These are phyloP conservation scores for Colletotrichum sp. DNA, from an alignment of 2,329 filamentous ascomycete genomes.

Conservation along the genomic window DNA sequence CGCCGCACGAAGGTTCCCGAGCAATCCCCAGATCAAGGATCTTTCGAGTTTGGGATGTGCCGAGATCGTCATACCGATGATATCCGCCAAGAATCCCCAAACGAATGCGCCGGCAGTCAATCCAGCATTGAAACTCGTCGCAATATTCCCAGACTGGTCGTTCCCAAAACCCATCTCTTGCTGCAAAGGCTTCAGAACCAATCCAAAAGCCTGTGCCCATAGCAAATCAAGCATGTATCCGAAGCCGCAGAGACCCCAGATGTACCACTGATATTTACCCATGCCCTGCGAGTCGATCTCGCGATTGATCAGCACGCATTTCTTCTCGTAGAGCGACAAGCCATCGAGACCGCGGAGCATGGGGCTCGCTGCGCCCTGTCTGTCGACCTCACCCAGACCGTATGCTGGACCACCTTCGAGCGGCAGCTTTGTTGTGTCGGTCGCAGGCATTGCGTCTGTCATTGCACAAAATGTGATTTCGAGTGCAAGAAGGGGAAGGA, in stretches of 20 bases:
- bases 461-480: not conserved
- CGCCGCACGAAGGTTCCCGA: not conserved
- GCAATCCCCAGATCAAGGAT: not conserved
- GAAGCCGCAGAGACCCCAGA: constrained; percentile 58
- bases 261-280: constrained; percentile 58
- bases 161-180: constrained; percentile 60
- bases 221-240: constrained; percentile 61
- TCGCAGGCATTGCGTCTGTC: not conserved
- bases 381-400: not conserved
- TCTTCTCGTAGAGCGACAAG: constrained; percentile 37
- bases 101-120: constrained; percentile 60
- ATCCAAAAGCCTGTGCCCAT: constrained; percentile 64
- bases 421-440: not conserved
- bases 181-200: constrained; percentile 57
- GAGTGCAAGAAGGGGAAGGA: not conserved
- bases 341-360: constrained; percentile 25
- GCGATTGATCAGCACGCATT: constrained; percentile 38
- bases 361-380: not conserved
- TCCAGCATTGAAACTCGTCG: constrained; percentile 57
- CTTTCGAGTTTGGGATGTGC: not conserved
- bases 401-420: not conserved
- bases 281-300: constrained; percentile 59
- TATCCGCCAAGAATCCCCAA: constrained; percentile 61
- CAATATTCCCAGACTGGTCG: constrained; percentile 49
- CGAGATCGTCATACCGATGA: constrained; percentile 36